Base-by-base conservation (phyloP, 192 early-diverging fungal genomes). In the Entomortierella beljakovae region DNA sequence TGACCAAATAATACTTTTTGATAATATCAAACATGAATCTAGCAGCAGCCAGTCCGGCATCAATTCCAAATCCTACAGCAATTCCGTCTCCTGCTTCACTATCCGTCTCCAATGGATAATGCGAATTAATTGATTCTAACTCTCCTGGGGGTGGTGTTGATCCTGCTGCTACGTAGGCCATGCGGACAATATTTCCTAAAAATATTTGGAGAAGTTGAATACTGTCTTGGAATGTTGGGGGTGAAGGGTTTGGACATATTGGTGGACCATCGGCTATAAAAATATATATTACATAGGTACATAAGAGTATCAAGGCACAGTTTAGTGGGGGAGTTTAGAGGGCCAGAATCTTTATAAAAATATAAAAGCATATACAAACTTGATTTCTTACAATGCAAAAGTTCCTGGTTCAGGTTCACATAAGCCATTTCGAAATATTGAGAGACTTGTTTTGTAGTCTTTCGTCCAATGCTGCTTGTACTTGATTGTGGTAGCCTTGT, bases 11-110 rank as follows among this genome's bases (percentile, higher is more conserved):
- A 46, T 84, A 71, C 20, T 85, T 85, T 49, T 85, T 85, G 66
- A 95, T 86, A 23, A 93, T 81, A n/a, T 89, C 80, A 84, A 92
- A 96, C 80, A 94, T 87, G 63, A 91, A 90, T 31, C 84, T 81
- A 20, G 90, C 84, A 28, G 88, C 81, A 2, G 83, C 83, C 26
- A 84, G 74, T 15, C 88, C 87, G 15, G 86, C 83, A 74, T 88
- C 86, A 64, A 90, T 88, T 13, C 87, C 82, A 26, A 91, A 84
- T 10, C 85, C 87, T 4, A 83, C 83, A 15, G 89, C 88, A 49
- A 89, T 88, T 1, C 84, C 88, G 68, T 89, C 85, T 51, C 89
- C 85, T 1, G 62, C 51, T n/a, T 84, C 73, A 46, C 74, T 64
- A 57, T 81, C 73, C 7, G 85, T 80, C 23, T 81, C 83, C 4